Evolutionary conservation across 2,329 filamentous ascomycete genomes (phyloP).

Genomic region (Grosmannia huntii): DNA sequence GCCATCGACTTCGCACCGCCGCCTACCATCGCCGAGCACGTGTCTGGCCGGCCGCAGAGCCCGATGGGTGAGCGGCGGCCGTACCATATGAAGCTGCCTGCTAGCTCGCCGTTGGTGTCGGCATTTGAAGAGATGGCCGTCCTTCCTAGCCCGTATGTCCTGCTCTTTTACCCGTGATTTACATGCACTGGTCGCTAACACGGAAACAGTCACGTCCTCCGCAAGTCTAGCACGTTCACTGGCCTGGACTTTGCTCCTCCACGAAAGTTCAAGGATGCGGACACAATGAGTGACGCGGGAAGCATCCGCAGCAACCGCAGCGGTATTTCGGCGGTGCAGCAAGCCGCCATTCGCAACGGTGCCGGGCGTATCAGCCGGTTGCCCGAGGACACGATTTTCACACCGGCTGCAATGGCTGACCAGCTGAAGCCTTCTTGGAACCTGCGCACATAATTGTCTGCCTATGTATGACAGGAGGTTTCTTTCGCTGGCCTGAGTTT

Average conservation of each 20-base stretch:
- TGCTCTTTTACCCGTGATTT: background rate
- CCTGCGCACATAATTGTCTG: conserved; percentile 25
- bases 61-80: conserved; percentile 52
- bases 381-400: conserved; percentile 71
- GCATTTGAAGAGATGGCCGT: conserved; percentile 76
- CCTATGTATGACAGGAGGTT: background rate
- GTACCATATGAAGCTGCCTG: conserved; percentile 61
- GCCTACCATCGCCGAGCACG: conserved; percentile 49
- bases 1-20: conserved; percentile 83
- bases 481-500: background rate
- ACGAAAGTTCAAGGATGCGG: conserved; percentile 54
- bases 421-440: conserved; percentile 48
- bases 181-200: background rate
- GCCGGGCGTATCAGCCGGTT: conserved; percentile 80
- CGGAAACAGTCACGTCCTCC: conserved; percentile 47
- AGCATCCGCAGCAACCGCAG: conserved; percentile 62
- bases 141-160: conserved; percentile 81
- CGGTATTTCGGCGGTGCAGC: conserved; percentile 59
- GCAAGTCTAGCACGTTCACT: conserved; percentile 69
- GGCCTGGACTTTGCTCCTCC: conserved; percentile 71
- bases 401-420: conserved; percentile 51
- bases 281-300: conserved; percentile 51
- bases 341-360: conserved; percentile 62
- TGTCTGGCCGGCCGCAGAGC: conserved; percentile 54
- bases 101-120: conserved; percentile 66